Conservation (phyloP, 352 stramenopile genomes). For the Peronospora destructor region DNA sequence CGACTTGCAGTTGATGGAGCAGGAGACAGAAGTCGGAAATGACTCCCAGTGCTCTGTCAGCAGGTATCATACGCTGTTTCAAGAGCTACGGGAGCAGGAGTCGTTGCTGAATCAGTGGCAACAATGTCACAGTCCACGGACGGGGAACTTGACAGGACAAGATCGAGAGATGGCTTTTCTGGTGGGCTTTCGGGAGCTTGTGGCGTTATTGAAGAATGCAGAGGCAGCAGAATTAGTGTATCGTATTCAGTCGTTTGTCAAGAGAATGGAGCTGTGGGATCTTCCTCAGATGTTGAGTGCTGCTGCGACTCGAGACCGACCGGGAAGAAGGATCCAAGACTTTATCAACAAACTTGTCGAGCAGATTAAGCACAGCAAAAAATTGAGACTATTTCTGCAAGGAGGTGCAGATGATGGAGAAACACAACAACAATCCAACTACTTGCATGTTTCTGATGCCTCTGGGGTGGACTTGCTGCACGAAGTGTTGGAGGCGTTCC, state of each 20-base stretch:
- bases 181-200: slow-evolving; percentile 48
- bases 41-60: neutral
- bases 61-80: slow-evolving; percentile 35
- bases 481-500: slow-evolving; percentile 80
- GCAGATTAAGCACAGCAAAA: slow-evolving; percentile 43
- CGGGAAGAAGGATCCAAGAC: slow-evolving; percentile 47
- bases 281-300: slow-evolving; percentile 41
- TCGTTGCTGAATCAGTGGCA: slow-evolving; percentile 40
- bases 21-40: neutral
- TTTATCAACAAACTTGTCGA: slow-evolving; percentile 61
- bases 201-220: slow-evolving; percentile 52
- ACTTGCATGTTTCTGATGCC: slow-evolving; percentile 31
- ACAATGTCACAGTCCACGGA: slow-evolving; percentile 26
- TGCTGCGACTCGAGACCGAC: slow-evolving; percentile 32
- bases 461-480: slow-evolving; percentile 44
- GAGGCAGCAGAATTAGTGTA: slow-evolving; percentile 66
- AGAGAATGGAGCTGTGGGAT: slow-evolving; percentile 52
- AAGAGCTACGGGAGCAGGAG: slow-evolving; percentile 40
- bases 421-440: slow-evolving; percentile 7
- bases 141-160: slow-evolving; percentile 26
- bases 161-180: slow-evolving; percentile 62
- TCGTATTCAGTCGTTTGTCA: slow-evolving; percentile 72
- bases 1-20: slow-evolving; percentile 22
- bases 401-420: slow-evolving; percentile 7
- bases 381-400: slow-evolving; percentile 25